Evolutionary conservation across 192 early-diverging fungal genomes (phyloP), one percentile per base, ranked within the genome.

Genomic region (Coemansia sp.): DNA sequence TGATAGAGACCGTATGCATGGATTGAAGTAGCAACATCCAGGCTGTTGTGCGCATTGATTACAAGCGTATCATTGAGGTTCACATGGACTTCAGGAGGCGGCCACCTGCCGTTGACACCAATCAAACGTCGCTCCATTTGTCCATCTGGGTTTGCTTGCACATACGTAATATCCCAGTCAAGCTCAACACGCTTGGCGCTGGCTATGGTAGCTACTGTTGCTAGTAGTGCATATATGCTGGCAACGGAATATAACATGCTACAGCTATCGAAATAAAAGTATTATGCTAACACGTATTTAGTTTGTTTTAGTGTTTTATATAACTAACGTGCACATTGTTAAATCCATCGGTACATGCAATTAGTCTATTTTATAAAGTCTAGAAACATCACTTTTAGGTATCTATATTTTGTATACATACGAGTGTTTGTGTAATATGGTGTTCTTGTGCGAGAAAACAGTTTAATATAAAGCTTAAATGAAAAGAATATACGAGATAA

Each of bases 1-100:
- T 92, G 91, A 79, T 88, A 91, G 41, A 94, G 64, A 11, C 94
- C 94, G 72, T 95, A 93, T 0, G 83, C 71, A 81, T 91, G 92
- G 45, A 93, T 67, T 6, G 85, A 78, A 14, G 91, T 90, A n/a
- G 87, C 82, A 44, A 85, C 80, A 56, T 87, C 78, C 38, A 90
- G 69, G 40, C 68, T 69, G 67, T 90, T 88, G 63, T 74, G 50
- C 41, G 81, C 77, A 65, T 84, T 80, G 70, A 81, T 72, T 12
- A 69, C 63, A 7, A 81, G 64, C 8, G 39, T 59, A 20, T 81
- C 79, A 25, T 63, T 67, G 5, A 63, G 54, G 20, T 73, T 44
- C n/a, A 71, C 55, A 12, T 85, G 61, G 13, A 70, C 61, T 16
- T 32, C 63, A 0, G 87, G 87, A 63, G 84, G 87, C 71, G 89